Conservation (phyloP, 2,329 filamentous ascomycete genomes). For the Xylaria sp. region DNA sequence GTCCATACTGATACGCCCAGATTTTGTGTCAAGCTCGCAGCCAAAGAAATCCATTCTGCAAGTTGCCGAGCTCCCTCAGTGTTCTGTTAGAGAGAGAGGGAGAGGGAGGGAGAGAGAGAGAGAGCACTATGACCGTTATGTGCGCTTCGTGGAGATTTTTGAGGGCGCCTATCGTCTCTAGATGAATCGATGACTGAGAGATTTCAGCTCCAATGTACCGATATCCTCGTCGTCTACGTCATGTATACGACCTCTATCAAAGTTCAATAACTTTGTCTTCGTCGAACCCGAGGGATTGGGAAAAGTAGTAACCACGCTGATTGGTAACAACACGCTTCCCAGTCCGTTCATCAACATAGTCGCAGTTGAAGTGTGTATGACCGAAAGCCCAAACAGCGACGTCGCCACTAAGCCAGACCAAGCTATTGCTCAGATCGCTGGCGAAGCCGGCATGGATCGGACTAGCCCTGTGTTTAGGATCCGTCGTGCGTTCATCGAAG, state of each 20-base stretch:
- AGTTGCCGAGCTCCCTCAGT: too few species aligned
- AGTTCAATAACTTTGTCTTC: slow-evolving; percentile 3
- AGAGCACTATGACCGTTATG: too few species aligned
- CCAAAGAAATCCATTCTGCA: too few species aligned
- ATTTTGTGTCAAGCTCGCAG: too few species aligned
- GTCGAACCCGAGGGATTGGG: slow-evolving; percentile 3
- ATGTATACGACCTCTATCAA: neutral
- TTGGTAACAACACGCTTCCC: slow-evolving; percentile 53
- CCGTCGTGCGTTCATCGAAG: slow-evolving; percentile 47
- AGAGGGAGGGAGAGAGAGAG: too few species aligned
- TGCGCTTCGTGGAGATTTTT: too few species aligned
- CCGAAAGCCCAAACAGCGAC: slow-evolving; percentile 58
- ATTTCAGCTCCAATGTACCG: too few species aligned
- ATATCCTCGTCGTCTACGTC: too few species aligned
- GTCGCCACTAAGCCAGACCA: neutral
- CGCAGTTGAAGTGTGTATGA: slow-evolving; percentile 61
- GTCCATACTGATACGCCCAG: too few species aligned
- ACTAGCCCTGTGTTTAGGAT: slow-evolving; percentile 51
- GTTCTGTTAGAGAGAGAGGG: too few species aligned
- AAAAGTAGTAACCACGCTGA: slow-evolving; percentile 56
- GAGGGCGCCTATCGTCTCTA: too few species aligned
- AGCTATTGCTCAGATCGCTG: slow-evolving; percentile 51
- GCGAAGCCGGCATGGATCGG: slow-evolving; percentile 51
- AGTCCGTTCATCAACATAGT: slow-evolving; percentile 49
- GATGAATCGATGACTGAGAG: too few species aligned